Evolutionary conservation across 2,329 filamentous ascomycete species (phyloP).

Genomic region (Neofusicoccum sp.): DNA sequence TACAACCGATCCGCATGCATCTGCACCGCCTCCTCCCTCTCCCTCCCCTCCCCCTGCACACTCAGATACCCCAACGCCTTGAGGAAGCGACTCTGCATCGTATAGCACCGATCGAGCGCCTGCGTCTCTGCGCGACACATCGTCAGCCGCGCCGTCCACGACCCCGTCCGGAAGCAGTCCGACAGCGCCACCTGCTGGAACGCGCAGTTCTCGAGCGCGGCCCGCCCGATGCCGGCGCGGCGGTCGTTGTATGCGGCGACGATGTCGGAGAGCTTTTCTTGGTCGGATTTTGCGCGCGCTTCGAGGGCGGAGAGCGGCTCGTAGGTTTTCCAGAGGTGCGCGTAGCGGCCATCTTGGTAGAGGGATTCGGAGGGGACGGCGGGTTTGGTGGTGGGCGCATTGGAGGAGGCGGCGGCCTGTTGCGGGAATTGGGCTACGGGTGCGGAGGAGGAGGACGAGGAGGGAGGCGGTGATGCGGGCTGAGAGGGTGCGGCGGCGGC

Average conservation of each 20-base stretch:
- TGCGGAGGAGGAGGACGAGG: slow-evolving; percentile 28
- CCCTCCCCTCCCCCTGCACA: slow-evolving; percentile 63
- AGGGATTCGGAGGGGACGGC: slow-evolving; percentile 57
- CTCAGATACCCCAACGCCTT: slow-evolving; percentile 87
- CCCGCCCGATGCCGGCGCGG: slow-evolving; percentile 73
- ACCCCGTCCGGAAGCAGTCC: slow-evolving; percentile 74
- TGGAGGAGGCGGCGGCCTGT: background rate
- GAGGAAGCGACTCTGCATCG: slow-evolving; percentile 86
- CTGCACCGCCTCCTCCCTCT: slow-evolving; percentile 82
- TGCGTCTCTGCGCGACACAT: slow-evolving; percentile 80
- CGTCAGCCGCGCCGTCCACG: slow-evolving; percentile 68
- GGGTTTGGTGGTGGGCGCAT: slow-evolving; percentile 29
- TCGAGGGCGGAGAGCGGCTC: slow-evolving; percentile 71
- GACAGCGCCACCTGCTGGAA: slow-evolving; percentile 82
- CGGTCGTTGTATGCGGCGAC: slow-evolving; percentile 83
- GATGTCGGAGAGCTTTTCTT: slow-evolving; percentile 79
- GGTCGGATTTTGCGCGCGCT: slow-evolving; percentile 69
- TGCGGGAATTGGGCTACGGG: slow-evolving; percentile 25
- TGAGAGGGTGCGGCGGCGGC: slow-evolving; percentile 4
- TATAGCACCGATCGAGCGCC: slow-evolving; percentile 84
- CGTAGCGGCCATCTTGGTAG: slow-evolving; percentile 72
- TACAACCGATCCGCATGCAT: slow-evolving; percentile 94
- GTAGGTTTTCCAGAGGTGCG: slow-evolving; percentile 93
- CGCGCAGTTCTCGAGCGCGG: slow-evolving; percentile 91
- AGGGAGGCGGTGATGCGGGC: slow-evolving; percentile 50